phyloP scores from a whole-genome alignment of 2,329 filamentous ascomycete genomes.

The Penicillium sp. region DNA sequence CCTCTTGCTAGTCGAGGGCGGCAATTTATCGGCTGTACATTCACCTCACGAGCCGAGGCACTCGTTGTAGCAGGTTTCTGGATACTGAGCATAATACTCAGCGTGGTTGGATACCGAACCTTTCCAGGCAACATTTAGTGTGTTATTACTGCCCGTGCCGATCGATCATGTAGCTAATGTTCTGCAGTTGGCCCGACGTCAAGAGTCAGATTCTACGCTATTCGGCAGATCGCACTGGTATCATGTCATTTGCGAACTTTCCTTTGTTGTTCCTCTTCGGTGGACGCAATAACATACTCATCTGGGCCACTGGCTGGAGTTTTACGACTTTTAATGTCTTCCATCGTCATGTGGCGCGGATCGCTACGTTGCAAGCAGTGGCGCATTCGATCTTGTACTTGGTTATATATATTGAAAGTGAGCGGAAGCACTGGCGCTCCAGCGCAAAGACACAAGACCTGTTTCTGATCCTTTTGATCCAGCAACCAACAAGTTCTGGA shows the following conservation, averaged over 20 bases:
- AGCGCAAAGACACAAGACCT: neutral
- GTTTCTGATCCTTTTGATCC: neutral
- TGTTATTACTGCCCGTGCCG: slow-evolving; percentile 17
- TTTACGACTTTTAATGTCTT: slow-evolving; percentile 69
- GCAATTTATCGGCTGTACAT: slow-evolving; percentile 48
- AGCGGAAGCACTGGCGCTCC: neutral
- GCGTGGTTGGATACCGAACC: slow-evolving; percentile 50
- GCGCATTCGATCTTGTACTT: slow-evolving; percentile 66
- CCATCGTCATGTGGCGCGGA: slow-evolving; percentile 67
- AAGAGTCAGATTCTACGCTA: slow-evolving; percentile 56
- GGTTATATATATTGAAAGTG: slow-evolving; percentile 38
- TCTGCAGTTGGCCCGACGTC: slow-evolving; percentile 33
- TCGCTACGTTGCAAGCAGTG: slow-evolving; percentile 64
- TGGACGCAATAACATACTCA: slow-evolving; percentile 66
- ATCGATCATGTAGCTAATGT: slow-evolving; percentile 9
- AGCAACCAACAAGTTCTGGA: slow-evolving; percentile 33
- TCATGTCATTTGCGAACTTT: slow-evolving; percentile 66
- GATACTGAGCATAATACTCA: slow-evolving; percentile 49
- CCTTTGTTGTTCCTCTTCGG: slow-evolving; percentile 69
- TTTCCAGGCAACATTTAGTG: slow-evolving; percentile 55
- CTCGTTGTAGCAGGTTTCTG: slow-evolving; percentile 52
- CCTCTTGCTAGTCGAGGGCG: slow-evolving; percentile 49
- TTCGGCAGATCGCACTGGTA: slow-evolving; percentile 65
- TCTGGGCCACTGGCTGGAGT: slow-evolving; percentile 71
- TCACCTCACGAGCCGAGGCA: slow-evolving; percentile 54